phyloP scores from a whole-genome alignment of 78 protist species.

The Planoprotostelium fungivorum region DNA sequence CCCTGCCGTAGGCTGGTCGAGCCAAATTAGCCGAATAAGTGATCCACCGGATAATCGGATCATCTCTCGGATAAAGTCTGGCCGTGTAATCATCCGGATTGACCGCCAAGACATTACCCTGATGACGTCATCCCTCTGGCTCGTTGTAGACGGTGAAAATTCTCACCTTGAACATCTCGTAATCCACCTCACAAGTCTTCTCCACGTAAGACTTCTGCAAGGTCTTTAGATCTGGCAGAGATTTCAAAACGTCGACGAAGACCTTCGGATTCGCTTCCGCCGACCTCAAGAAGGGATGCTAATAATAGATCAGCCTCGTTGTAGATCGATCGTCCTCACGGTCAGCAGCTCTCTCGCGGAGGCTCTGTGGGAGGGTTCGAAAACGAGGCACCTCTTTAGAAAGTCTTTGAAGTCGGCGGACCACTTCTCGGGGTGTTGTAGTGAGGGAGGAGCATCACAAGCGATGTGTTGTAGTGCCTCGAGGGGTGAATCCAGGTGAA shows the following conservation, averaged over 20 bases:
- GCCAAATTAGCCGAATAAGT: neutral
- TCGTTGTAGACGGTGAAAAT: no score
- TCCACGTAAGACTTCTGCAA: neutral
- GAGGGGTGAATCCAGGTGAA: neutral
- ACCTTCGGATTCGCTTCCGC: neutral
- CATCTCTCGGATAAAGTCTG: neutral
- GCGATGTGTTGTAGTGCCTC: neutral
- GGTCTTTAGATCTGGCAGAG: neutral
- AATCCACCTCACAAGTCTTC: neutral
- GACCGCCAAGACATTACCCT: neutral
- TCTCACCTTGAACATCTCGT: neutral
- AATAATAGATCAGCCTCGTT: no score
- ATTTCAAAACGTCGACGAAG: neutral
- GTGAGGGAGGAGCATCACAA: conserved; percentile 54
- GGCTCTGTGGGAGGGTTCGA: conserved; percentile 64
- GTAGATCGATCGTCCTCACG: neutral
- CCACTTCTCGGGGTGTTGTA: conserved; percentile 54
- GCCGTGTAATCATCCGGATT: neutral
- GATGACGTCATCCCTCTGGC: neutral
- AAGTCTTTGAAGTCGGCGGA: conserved; percentile 52
- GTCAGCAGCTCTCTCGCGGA: conserved; percentile 68
- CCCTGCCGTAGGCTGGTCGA: neutral
- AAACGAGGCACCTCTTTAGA: conserved; percentile 57
- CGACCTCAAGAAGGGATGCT: neutral
- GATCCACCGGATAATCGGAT: neutral